A percentile compares a stretch with the other conserved stretches of the same genome.
Conservation (phyloP, 2,329 filamentous ascomycete genomes). For the Gliomastix tumulicola region DNA sequence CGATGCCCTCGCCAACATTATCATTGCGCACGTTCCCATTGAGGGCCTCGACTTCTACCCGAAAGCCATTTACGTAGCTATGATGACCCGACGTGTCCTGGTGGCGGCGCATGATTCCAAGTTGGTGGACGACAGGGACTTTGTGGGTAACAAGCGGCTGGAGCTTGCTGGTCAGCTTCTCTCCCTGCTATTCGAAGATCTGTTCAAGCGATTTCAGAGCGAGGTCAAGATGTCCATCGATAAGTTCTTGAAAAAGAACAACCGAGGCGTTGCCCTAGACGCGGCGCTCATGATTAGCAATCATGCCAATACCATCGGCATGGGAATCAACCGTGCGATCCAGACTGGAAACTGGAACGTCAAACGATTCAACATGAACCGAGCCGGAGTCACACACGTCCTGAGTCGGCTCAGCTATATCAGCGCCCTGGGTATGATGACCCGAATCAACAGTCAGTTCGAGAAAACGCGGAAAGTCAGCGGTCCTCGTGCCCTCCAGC, state of each 20-base stretch:
- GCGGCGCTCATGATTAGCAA: conserved; percentile 78
- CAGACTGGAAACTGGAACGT: conserved; percentile 97
- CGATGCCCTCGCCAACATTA: conserved; percentile 84
- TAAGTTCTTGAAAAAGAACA: conserved; percentile 90
- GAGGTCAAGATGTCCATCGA: conserved; percentile 92
- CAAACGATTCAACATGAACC: conserved; percentile 98
- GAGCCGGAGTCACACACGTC: conserved; percentile 93
- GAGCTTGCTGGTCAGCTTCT: conserved; percentile 93
- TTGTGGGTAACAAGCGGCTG: conserved; percentile 94
- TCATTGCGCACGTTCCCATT: conserved; percentile 92
- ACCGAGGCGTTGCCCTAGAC: conserved; percentile 81
- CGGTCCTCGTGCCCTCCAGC: conserved; percentile 90
- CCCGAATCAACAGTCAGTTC: conserved; percentile 94
- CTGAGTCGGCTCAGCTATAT: conserved; percentile 95
- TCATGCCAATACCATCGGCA: conserved; percentile 80
- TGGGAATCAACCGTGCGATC: conserved; percentile 91
- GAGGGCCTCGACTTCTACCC: conserved; percentile 88
- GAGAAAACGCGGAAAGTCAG: conserved; percentile 97
- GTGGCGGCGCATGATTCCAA: conserved; percentile 89
- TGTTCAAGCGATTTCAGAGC: conserved; percentile 91
- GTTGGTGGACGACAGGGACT: conserved; percentile 92
- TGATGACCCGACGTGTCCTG: conserved; percentile 93
- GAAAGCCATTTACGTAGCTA: conserved; percentile 93
- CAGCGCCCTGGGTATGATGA: conserved; percentile 98
- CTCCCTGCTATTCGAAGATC: conserved; percentile 89